phyloP scores from a whole-genome alignment of 1,284 basidiomycete genomes.

The Heterobasidion occidentale region DNA sequence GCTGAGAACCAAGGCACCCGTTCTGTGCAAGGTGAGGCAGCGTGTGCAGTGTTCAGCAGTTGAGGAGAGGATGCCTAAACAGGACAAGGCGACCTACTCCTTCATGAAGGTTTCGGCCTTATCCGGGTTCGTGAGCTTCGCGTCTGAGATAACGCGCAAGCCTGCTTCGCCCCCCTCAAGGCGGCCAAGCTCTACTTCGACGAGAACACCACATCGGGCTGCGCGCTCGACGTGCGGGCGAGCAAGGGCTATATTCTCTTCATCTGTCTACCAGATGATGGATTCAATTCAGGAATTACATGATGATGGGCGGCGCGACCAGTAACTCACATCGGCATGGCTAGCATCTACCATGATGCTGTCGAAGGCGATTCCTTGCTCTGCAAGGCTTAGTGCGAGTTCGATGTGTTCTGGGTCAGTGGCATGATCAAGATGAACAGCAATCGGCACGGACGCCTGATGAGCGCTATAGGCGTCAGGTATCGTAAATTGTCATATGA shows the following conservation, averaged over 20 bases:
- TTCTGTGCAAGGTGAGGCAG: slow-evolving; percentile 18
- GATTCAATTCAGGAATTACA: not conserved
- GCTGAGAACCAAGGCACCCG: slow-evolving; percentile 36
- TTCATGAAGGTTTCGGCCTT: slow-evolving; percentile 37
- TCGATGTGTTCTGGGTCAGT: slow-evolving; percentile 40
- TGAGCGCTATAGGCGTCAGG: slow-evolving; percentile 23
- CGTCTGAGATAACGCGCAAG: slow-evolving; percentile 36
- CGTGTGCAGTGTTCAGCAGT: not conserved
- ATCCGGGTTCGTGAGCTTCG: slow-evolving; percentile 36
- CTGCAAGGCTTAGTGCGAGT: slow-evolving; percentile 35
- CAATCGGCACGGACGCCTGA: slow-evolving; percentile 38
- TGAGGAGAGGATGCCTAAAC: not conserved
- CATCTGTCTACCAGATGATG: slow-evolving; percentile 30
- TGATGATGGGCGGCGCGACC: not conserved
- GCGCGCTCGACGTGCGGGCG: slow-evolving; percentile 38
- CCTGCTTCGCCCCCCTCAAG: slow-evolving; percentile 45
- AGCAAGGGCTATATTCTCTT: slow-evolving; percentile 40
- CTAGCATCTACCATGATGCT: slow-evolving; percentile 47
- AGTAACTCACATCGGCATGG: slow-evolving; percentile 32
- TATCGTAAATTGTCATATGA: not conserved
- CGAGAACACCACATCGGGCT: slow-evolving; percentile 30
- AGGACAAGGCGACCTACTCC: slow-evolving; percentile 18
- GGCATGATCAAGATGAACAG: slow-evolving; percentile 42
- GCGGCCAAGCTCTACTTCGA: slow-evolving; percentile 43
- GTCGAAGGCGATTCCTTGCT: slow-evolving; percentile 39